Conservation (phyloP, 2,329 filamentous ascomycete species). For the Metarhizium album region DNA sequence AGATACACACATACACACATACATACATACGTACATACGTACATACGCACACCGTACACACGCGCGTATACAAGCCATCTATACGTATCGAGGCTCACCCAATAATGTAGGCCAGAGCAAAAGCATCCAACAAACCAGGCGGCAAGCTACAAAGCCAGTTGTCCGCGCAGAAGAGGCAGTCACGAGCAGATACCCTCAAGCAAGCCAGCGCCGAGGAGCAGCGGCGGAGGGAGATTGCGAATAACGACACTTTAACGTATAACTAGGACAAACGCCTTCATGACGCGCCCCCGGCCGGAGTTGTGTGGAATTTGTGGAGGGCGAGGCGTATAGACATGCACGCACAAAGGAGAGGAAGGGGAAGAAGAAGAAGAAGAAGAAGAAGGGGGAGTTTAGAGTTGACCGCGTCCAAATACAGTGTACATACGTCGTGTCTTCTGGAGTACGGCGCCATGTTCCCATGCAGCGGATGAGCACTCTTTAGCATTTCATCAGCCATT, state of each 20-base stretch:
- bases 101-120: slow-evolving; percentile 50
- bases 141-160: slow-evolving; percentile 63
- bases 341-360: too few relatives aligned
- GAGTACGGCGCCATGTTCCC: background rate
- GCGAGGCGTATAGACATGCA: background rate
- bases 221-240: slow-evolving; percentile 56
- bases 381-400: too few relatives aligned
- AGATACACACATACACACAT: too few relatives aligned
- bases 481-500: background rate
- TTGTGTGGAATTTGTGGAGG: too few relatives aligned
- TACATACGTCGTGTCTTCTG: background rate
- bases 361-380: too few relatives aligned
- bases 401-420: too few relatives aligned
- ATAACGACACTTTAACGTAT: slow-evolving; percentile 30
- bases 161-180: slow-evolving; percentile 65
- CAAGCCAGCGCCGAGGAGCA: slow-evolving; percentile 57
- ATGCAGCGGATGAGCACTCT: background rate
- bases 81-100: background rate
- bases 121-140: slow-evolving; percentile 38
- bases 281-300: background rate
- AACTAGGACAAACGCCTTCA: slow-evolving; percentile 11
- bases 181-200: slow-evolving; percentile 54
- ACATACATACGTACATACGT: too few relatives aligned
- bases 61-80: background rate
- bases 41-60: too few relatives aligned